Evolutionary conservation across 2,329 filamentous ascomycete species (phyloP), one percentile per base, ranked within the genome.

Genomic region (Cytospora mali): DNA sequence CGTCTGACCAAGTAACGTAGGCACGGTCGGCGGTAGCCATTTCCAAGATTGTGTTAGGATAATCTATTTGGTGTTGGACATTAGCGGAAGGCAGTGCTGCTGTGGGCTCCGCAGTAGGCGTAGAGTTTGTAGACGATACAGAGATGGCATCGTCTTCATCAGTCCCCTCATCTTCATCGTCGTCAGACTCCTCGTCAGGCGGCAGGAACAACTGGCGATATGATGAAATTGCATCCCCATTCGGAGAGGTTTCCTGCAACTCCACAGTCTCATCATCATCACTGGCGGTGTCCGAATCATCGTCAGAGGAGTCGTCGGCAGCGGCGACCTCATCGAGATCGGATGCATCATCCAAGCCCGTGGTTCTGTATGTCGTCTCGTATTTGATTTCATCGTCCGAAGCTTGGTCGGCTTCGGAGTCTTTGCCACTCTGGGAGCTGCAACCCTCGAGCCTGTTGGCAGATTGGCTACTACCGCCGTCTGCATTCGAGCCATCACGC

Each of bases 351-450:
- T 56, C 48, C 13, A 29, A 14, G 2, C 39, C 29, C 2, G 18
- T 27, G 2, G 27, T 25, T 39, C 55, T 58, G 10, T 28, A 29
- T 21, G 48, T 7, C n/a, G 60, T 35, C 39, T 65, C 63, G n/a
- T 65, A 65, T 16, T 56, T 65, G 48, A 65, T 65, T 5, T 62
- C 63, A 28, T 60, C 56, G 29, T 62, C 63, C 4, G 60, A 57
- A 3, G 51, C 31, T 9, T 25, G 28, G 11, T 55, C 39, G 21
- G 14, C 6, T 1, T 39, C 9, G 21, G 49, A 6, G 11, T 1
- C 46, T 10, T 48, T n/a, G 3, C 6, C 55, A 10, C 9, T 18
- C 29, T 48, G n/a, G 3, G 25, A 29, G n/a, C 42, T 46, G 42
- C n/a, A 11, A 23, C 13, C n/a, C 6, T 23, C 42, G n/a, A 18